Conservation (phyloP, 2,329 filamentous ascomycete genomes). For the Drechslerella coelobrocha region DNA sequence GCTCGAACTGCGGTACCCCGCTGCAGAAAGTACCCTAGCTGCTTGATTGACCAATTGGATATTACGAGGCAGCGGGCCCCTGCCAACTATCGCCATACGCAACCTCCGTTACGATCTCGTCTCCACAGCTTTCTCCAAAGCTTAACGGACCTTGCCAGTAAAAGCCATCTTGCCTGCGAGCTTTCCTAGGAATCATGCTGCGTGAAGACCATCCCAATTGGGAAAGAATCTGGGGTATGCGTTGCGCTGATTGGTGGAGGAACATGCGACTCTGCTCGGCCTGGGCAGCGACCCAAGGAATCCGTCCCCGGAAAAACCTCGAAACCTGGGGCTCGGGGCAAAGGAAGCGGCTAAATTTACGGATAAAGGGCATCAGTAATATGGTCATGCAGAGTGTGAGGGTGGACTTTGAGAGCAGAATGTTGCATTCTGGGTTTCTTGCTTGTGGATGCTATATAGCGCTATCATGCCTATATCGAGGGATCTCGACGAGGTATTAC, state of each 20-base stretch:
- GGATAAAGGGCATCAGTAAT: conserved; percentile 12
- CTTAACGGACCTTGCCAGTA: conserved; percentile 10
- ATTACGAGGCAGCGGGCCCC: neutral
- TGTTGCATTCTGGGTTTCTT: no score
- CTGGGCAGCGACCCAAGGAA: conserved; percentile 10
- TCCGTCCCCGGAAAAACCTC: conserved; percentile 29
- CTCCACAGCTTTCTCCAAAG: conserved; percentile 22
- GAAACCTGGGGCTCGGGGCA: conserved; percentile 24
- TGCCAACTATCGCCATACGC: neutral
- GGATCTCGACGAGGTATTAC: no score
- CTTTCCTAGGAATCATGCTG: neutral
- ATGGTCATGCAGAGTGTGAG: no score
- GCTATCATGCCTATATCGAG: no score
- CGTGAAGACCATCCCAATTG: neutral
- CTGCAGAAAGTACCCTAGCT: neutral
- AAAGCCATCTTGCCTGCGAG: neutral
- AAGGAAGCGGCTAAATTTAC: conserved; percentile 32
- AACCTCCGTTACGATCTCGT: conserved; percentile 31
- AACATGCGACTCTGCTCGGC: conserved; percentile 1
- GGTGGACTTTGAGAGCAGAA: no score
- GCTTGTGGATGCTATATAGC: no score
- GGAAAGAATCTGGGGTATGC: conserved; percentile 23
- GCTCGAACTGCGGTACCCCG: neutral
- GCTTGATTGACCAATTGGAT: neutral
- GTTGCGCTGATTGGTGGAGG: conserved; percentile 41